phyloP scores from a whole-genome alignment of 495 filamentous ascomycete species.

The Tetracladium setigerum region DNA sequence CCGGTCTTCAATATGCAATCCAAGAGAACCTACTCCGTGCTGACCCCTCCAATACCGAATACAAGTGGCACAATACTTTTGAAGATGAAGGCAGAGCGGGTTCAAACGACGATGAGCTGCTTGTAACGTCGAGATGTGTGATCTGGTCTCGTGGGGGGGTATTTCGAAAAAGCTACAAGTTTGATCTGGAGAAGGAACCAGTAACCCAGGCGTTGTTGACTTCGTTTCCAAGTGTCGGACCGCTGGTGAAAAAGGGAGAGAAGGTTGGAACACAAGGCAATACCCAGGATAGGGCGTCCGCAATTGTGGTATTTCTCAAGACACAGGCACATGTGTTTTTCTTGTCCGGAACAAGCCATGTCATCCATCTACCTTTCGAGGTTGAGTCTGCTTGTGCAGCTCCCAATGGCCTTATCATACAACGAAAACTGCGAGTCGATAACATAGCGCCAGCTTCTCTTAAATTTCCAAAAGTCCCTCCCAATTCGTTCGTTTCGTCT shows the following conservation, averaged over 20 bases:
- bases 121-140: constrained; percentile 74
- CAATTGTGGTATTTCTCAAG: constrained; percentile 86
- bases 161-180: constrained; percentile 78
- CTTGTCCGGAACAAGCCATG: constrained; percentile 79
- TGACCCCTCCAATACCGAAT: constrained; percentile 57
- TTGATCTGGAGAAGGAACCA: constrained; percentile 78
- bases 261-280: constrained; percentile 5
- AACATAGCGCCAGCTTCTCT: constrained; percentile 33
- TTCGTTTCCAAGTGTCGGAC: constrained; percentile 58
- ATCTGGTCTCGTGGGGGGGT: constrained; percentile 86
- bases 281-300: constrained; percentile 38
- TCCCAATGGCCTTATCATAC: constrained; percentile 73
- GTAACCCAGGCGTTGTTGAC: constrained; percentile 80
- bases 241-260: constrained; percentile 17
- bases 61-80: constrained; percentile 60
- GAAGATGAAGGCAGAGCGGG: constrained; percentile 30
- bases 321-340: constrained; percentile 92
- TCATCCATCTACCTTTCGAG: constrained; percentile 90
- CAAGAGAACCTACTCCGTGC: constrained; percentile 68
- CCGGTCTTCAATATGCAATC: constrained; percentile 74
- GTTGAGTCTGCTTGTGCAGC: constrained; percentile 81
- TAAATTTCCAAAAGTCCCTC: constrained; percentile 52
- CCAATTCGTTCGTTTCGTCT: constrained; percentile 72
- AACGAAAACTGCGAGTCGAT: constrained; percentile 52
- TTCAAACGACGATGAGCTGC: constrained; percentile 63